Evolutionary conservation across 768 basidiomycete species (phyloP), one percentile per base, ranked within the genome.

Genomic region (Mycena latifolia): DNA sequence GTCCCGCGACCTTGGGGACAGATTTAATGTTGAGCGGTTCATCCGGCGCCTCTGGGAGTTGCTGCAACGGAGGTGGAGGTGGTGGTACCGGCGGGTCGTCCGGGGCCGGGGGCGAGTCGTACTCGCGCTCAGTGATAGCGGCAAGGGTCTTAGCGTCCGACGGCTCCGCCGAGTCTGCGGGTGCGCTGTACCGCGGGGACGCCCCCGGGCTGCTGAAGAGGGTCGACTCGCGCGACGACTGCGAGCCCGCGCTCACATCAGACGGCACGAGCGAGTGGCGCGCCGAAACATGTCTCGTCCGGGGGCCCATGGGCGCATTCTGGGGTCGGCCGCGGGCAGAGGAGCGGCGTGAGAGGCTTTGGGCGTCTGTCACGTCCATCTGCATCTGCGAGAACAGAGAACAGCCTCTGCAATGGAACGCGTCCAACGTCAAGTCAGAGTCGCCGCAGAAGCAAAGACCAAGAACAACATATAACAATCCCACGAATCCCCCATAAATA

Each of bases 1-100:
- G 80, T 57, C 81, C 76, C 0, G 79, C 61, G 7, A 63, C 57
- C 20, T 63, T 66, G 12, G 61, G 65, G 20, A 66, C 61, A 6
- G 65, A 20, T 45, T 17, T 61, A 37, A 70, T 41, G 53, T 66
- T 70, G 4, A 70, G 25, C 5, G 65, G 56, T 20, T 66, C 69
- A 5, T 48, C 62, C 22, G 41, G 45, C 1, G 45, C 37, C 24
- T 66, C 58, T 48, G 50, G 37, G 20, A 29, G 37, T 39, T 9
- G 37, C 37, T 5, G 37, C 11, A n/a, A 22, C 37, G 46, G 55
- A 6, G 50, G 25, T 14, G 53, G 20, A 0, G 60, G 51, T 1
- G 61, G 50, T 28, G 65, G 65, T 1, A 47, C 39, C 5, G 63
- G 43, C 0, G 57, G 17, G 37, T 25, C 17, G 10, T 55, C 58